phyloP scores from a whole-genome alignment of 768 basidiomycete genomes.

The Xanthoconium purpureum region DNA sequence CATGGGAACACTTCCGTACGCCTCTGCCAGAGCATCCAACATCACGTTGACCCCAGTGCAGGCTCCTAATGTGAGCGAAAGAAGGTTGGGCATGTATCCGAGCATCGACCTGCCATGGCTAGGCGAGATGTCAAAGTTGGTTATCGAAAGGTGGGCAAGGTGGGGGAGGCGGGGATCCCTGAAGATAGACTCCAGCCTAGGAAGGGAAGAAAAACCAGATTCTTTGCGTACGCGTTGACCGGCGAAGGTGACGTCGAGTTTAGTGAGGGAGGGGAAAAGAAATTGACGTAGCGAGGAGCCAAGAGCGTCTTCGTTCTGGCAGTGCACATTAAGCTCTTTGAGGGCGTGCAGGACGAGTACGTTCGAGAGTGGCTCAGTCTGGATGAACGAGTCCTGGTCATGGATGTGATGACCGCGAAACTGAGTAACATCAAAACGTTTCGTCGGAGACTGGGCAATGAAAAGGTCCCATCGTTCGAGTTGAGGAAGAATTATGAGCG shows the following conservation, averaged over 20 bases:
- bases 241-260: slow-evolving; percentile 42
- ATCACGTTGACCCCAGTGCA: slow-evolving; percentile 43
- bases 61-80: slow-evolving; percentile 44
- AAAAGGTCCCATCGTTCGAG: slow-evolving; percentile 45
- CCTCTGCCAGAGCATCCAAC: slow-evolving; percentile 40
- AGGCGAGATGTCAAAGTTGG: slow-evolving; percentile 41
- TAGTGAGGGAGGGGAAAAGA: slow-evolving; percentile 42
- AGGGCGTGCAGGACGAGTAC: slow-evolving; percentile 31
- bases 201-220: slow-evolving; percentile 34
- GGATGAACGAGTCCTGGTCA: slow-evolving; percentile 30
- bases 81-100: slow-evolving; percentile 50
- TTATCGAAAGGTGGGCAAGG: slow-evolving; percentile 50
- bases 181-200: slow-evolving; percentile 51
- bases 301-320: slow-evolving; percentile 38
- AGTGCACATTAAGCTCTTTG: slow-evolving; percentile 44
- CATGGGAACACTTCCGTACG: slow-evolving; percentile 26
- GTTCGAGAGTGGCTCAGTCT: slow-evolving; percentile 26
- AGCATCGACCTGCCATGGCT: slow-evolving; percentile 43
- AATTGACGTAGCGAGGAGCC: slow-evolving; percentile 41
- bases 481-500: slow-evolving; percentile 38
- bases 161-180: slow-evolving; percentile 52
- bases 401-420: slow-evolving; percentile 32
- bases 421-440: slow-evolving; percentile 25
- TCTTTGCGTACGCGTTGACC: slow-evolving; percentile 27
- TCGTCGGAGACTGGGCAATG: slow-evolving; percentile 35